These are phyloP conservation scores for Medicago ruthenica DNA, from an alignment of 306 rosid genomes.

Conservation along the genomic window DNA sequence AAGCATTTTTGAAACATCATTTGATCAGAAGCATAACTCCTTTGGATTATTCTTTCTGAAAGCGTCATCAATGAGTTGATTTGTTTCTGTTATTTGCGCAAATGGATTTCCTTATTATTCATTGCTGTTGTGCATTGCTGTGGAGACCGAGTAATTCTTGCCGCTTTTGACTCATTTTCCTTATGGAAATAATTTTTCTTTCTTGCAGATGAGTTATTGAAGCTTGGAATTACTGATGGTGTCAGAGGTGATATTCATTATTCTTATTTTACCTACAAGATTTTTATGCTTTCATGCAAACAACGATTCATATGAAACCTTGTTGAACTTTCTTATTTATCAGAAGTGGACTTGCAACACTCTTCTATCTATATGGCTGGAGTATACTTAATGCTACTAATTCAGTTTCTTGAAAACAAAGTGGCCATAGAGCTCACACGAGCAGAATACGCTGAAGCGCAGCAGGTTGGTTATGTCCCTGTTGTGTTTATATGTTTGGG, in stretches of 20 bases:
- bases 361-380: constrained; percentile 99
- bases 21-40: constrained; percentile 21
- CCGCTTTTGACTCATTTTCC: constrained; percentile 28
- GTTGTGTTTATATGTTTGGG: constrained; percentile 17
- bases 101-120: constrained; percentile 35
- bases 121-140: constrained; percentile 31
- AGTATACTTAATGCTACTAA: constrained; percentile 86
- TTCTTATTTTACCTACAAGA: constrained; percentile 38
- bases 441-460: constrained; percentile 91
- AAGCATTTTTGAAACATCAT: constrained; percentile 25
- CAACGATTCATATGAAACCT: constrained; percentile 40
- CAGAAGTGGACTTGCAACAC: constrained; percentile 96
- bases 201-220: constrained; percentile 80
- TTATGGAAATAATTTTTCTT: constrained; percentile 29
- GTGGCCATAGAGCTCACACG: constrained; percentile 93
- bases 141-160: constrained; percentile 16
- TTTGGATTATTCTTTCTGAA: constrained; percentile 19
- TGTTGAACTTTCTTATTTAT: constrained; percentile 45
- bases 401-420: constrained; percentile 98
- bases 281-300: constrained; percentile 28
- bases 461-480: constrained; percentile 66
- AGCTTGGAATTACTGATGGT: constrained; percentile 91
- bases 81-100: constrained; percentile 27
- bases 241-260: constrained; percentile 75
- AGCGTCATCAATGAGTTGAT: constrained; percentile 26